Base-by-base conservation (phyloP, 2,329 filamentous ascomycete species). In the Nothophoma quercina region DNA sequence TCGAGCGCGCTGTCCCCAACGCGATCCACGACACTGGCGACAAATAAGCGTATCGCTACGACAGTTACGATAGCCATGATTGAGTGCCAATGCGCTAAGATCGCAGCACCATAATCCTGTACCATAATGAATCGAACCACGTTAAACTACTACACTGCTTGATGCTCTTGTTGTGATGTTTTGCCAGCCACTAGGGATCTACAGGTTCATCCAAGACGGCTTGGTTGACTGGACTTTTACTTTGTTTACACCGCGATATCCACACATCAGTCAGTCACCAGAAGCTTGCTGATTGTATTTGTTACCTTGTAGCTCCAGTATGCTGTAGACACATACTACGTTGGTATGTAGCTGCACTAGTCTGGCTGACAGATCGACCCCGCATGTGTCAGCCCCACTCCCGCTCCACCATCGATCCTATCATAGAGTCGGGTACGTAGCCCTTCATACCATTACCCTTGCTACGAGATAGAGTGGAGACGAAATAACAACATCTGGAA, bases 1-100 rank as follows among this genome's bases (percentile, higher is more conserved):
- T 80, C 4, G 78, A 80, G 69, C 71, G 75, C 36, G 69, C 68
- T 23, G 67, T 79, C 3, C 77, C 77, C 25, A 76, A 79, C 50
- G 56, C 59, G 2, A 77, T 80, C 36, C 77, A 79, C 56, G 73
- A 79, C 51, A 79, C 29, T 45, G 70, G 71, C 18, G 66, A 71
- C 28, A 59, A 62, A 38, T 62, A 62, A 44, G 12, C 18, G 25
- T n/a, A 4, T 40, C 16, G 29, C 28, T 22, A 15, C 7, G 5
- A 35, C 7, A 30, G 39, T 22, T 3, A 48, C 15, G 45, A 28
- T 16, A n/a, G 25, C 21, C 19, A 29, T 34, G n/a, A 33, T 16
- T 42, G 36, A 46, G 35, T 42, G 42, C 15, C n/a, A 39, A 53
- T 23, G 33, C 32, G 32, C 38, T 38, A 43, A 48, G 22, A 39